Evolutionary conservation across 1,284 basidiomycete genomes (phyloP).

Genomic region (Leccinum griseonigrum): DNA sequence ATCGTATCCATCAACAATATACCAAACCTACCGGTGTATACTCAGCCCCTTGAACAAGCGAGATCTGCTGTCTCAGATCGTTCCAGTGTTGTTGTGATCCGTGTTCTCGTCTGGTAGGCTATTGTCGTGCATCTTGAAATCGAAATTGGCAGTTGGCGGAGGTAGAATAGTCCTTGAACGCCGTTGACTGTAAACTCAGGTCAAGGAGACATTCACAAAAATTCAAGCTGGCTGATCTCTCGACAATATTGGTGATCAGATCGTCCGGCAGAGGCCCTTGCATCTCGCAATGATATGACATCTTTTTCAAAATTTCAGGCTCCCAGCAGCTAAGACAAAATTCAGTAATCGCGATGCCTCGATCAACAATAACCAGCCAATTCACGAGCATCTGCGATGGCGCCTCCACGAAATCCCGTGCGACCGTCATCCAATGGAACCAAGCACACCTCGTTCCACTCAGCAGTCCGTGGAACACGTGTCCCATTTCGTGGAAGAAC

Average conservation of each 20-base stretch:
- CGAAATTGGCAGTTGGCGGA: constrained; percentile 77
- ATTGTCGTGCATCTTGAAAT: constrained; percentile 72
- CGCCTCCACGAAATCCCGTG: constrained; percentile 67
- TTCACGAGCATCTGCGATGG: constrained; percentile 66
- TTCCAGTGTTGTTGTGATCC: constrained; percentile 81
- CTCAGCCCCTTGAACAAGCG: constrained; percentile 57
- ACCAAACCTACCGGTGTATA: constrained; percentile 44
- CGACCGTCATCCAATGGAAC: constrained; percentile 80
- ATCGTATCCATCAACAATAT: constrained; percentile 6
- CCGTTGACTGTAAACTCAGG: no score
- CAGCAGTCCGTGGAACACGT: no score
- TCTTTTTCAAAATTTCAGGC: constrained; percentile 65
- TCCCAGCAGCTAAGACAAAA: constrained; percentile 64
- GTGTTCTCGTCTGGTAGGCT: constrained; percentile 38
- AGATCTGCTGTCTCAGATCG: constrained; percentile 61
- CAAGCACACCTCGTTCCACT: no score
- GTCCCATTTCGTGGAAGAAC: no score
- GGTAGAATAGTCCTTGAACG: constrained; percentile 45
- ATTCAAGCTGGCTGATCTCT: constrained; percentile 42
- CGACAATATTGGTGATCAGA: no score
- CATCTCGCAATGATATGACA: constrained; percentile 72
- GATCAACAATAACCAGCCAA: constrained; percentile 50
- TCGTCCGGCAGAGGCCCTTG: constrained; percentile 44
- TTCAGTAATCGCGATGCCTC: no score
- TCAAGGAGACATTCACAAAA: no score